A percentile compares a stretch with the other conserved stretches of the same genome.
phyloP scores from a whole-genome alignment of 2,329 filamentous ascomycete genomes.

The Lizonia empirigonia region DNA sequence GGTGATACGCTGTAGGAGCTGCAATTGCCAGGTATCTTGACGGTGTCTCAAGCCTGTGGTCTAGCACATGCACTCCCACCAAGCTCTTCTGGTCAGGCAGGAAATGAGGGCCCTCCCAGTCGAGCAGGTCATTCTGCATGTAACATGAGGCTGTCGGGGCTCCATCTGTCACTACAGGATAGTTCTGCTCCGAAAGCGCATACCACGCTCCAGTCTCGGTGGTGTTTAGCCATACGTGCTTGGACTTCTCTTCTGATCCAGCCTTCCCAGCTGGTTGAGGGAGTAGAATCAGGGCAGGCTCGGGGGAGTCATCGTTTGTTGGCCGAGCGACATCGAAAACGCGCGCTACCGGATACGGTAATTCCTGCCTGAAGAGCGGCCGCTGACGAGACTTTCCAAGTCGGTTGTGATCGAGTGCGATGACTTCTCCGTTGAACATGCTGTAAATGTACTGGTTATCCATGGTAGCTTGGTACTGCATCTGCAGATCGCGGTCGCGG shows the following conservation, averaged over 20 bases:
- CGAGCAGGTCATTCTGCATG: constrained; percentile 40
- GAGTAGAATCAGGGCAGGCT: constrained; percentile 80
- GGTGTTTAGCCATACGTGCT: constrained; percentile 77
- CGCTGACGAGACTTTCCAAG: constrained; percentile 41
- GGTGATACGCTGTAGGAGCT: constrained; percentile 32
- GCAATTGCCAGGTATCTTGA: constrained; percentile 32
- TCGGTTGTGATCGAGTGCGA: constrained; percentile 74
- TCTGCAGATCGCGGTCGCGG: constrained; percentile 82
- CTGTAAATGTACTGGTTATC: constrained; percentile 90
- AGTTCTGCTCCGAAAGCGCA: constrained; percentile 83
- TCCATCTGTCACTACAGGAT: constrained; percentile 81
- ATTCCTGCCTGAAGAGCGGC: constrained; percentile 59
- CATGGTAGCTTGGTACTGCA: constrained; percentile 78
- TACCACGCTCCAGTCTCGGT: constrained; percentile 91
- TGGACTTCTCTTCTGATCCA: constrained; percentile 47
- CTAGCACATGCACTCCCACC: constrained; percentile 49
- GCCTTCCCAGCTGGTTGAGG: constrained; percentile 78
- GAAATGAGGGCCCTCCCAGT: constrained; percentile 35
- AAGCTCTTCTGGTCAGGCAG: constrained; percentile 44
- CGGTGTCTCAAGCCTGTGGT: constrained; percentile 31
- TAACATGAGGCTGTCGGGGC: constrained; percentile 64
- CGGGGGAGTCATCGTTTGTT: constrained; percentile 66
- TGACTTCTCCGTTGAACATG: constrained; percentile 81
- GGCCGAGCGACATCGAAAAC: constrained; percentile 89
- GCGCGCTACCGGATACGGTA: constrained; percentile 78